Evolutionary conservation across 257 asterid genomes (phyloP), one percentile per base, ranked within the genome.

Genomic region (Verbena officinalis): DNA sequence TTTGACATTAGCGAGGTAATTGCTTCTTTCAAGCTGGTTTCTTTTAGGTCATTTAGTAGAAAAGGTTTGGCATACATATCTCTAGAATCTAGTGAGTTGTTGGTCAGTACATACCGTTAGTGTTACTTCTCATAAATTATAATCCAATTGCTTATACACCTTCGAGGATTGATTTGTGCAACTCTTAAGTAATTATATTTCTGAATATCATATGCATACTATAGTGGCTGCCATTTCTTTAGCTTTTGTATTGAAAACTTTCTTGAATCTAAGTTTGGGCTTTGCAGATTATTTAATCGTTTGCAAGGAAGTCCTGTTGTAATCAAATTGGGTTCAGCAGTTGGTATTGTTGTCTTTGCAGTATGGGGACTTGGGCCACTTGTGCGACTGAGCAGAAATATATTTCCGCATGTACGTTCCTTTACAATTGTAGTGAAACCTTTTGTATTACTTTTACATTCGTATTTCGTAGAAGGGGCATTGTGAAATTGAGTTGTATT

Each of bases 291-390:
- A 69, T 75, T 74, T 77, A 70, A 67, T 55, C 74, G 52, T 59
- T 73, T 83, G 67, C 91, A 78, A 70, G 89, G 86, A 55, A 84
- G 79, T 67, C 83, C 90, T 9, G 40, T 74, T 57, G 74, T 77
- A 52, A 73, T 78, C 62, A 88, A 81, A 75, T 68, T 90, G 81
- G 77, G 90, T 77, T 87, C 96, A 55, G 95, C 95, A 46, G 84
- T 83, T 77, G 89, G 93, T 69, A 61, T 84, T 53, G 40, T 88
- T 79, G 63, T 76, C 69, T 94, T 94, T 78, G 85, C 95, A 56
- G 56, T 86, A 62, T 90, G 96, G 96, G 96, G 99, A 70, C 84
- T 90, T 69, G 83, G 86, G 44, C 99, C 95, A 9, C 83, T 88
- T 48, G 67, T 83, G 80, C 88, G 77, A 71, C 90, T 65, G 42